These are phyloP conservation scores for Solanum sejunctum DNA, from an alignment of 257 asterid genomes.

Conservation along the genomic window DNA sequence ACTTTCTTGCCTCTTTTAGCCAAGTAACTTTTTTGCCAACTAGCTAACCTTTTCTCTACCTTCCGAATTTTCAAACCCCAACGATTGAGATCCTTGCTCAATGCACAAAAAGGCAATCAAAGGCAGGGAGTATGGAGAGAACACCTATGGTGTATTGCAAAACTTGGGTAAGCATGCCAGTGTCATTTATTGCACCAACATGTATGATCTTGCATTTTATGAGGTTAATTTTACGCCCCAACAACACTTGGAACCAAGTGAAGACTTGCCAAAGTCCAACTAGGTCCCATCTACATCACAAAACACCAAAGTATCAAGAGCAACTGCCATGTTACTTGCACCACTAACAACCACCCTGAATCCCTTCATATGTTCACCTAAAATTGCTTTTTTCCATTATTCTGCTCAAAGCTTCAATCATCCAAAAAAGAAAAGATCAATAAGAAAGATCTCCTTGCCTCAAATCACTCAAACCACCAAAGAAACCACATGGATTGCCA, in stretches of 20 bases:
- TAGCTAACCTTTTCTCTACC: background rate
- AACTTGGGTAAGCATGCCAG: background rate
- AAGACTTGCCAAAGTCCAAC: background rate
- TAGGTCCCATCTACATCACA: background rate
- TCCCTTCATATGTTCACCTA: background rate
- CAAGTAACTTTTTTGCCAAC: background rate
- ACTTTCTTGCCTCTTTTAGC: background rate
- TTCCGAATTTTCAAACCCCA: background rate
- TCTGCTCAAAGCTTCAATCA: background rate
- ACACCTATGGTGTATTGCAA: background rate
- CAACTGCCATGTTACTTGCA: background rate
- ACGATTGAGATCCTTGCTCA: background rate
- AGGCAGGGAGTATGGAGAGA: background rate
- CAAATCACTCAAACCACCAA: background rate
- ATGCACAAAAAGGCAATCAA: background rate
- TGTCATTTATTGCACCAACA: background rate
- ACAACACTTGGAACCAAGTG: background rate
- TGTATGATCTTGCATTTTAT: background rate
- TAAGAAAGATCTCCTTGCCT: background rate
- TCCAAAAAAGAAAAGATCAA: background rate
- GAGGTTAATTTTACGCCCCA: background rate
- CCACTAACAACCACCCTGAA: background rate
- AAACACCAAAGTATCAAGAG: background rate
- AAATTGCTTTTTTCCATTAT: background rate
- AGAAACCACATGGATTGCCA: background rate